phyloP scores from a whole-genome alignment of 2,329 filamentous ascomycete genomes.

The Talaromyces sp. region DNA sequence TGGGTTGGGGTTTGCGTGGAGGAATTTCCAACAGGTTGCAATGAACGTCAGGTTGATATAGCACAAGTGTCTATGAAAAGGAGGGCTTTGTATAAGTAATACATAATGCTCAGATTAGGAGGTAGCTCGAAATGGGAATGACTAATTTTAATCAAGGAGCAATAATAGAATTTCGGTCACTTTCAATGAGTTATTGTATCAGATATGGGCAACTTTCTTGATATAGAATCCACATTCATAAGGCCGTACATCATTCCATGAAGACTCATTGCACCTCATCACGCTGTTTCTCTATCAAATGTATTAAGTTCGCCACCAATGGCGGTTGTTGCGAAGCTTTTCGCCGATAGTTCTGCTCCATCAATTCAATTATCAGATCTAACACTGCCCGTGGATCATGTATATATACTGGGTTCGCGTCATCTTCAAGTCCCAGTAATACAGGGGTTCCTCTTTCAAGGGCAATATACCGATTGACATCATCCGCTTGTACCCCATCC shows the following conservation, averaged over 20 bases:
- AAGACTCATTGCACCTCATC: background rate
- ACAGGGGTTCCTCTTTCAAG: constrained; percentile 10
- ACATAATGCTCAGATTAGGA: background rate
- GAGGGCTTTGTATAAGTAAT: background rate
- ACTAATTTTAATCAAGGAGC: background rate
- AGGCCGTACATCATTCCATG: background rate
- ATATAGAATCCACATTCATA: background rate
- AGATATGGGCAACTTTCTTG: background rate
- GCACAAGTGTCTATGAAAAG: no score
- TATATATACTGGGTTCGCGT: background rate
- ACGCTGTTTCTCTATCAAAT: constrained; percentile 5
- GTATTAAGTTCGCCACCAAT: constrained; percentile 11
- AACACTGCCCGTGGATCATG: constrained; percentile 9
- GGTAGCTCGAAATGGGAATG: no score
- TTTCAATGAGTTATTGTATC: background rate
- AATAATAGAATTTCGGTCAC: background rate
- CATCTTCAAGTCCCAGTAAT: background rate
- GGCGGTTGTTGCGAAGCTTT: constrained; percentile 1
- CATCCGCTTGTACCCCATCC: background rate
- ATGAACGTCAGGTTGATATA: background rate
- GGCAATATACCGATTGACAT: constrained; percentile 14
- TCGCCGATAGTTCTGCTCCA: constrained; percentile 25
- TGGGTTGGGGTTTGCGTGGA: background rate
- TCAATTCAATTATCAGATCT: constrained; percentile 12
- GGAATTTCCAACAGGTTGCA: background rate